Evolutionary conservation across 2,329 filamentous ascomycete genomes (phyloP).

Genomic region (Arthrobotrys megalospora): DNA sequence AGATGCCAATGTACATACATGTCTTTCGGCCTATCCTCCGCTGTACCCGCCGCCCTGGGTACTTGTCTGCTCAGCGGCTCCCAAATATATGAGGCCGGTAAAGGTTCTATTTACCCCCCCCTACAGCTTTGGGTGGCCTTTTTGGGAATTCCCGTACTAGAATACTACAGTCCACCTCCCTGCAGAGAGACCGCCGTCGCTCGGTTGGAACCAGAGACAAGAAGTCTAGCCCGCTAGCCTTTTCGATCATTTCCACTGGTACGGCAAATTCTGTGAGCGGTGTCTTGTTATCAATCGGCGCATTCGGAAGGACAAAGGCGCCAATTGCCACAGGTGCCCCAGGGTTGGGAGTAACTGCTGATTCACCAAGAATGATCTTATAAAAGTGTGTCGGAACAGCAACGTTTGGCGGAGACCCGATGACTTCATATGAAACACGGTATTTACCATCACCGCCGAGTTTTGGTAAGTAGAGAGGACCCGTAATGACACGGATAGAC

Average conservation of each 20-base stretch:
- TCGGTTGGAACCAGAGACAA: slow-evolving; percentile 81
- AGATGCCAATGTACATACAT: background rate
- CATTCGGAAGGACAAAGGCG: slow-evolving; percentile 96
- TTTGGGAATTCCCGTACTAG: slow-evolving; percentile 83
- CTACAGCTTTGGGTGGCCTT: slow-evolving; percentile 64
- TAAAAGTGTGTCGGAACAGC: slow-evolving; percentile 99
- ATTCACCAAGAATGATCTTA: slow-evolving; percentile 97
- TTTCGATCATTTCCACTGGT: slow-evolving; percentile 90
- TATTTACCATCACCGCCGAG: slow-evolving; percentile 92
- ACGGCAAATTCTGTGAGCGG: slow-evolving; percentile 94
- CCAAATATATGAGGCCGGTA: background rate
- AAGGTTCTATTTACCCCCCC: slow-evolving; percentile 17
- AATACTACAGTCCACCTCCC: slow-evolving; percentile 86
- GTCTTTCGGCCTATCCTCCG: background rate
- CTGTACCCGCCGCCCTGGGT: background rate
- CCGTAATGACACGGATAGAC: slow-evolving; percentile 90
- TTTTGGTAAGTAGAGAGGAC: slow-evolving; percentile 91
- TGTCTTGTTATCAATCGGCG: slow-evolving; percentile 87
- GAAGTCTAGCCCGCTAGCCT: slow-evolving; percentile 93
- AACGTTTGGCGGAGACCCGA: slow-evolving; percentile 91
- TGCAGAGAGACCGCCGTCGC: slow-evolving; percentile 83
- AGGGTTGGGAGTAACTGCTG: slow-evolving; percentile 66
- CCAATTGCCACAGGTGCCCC: slow-evolving; percentile 85
- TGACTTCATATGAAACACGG: slow-evolving; percentile 95
- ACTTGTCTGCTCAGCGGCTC: background rate